A percentile compares a stretch with the other conserved stretches of the same genome.
Evolutionary conservation across 768 basidiomycete genomes (phyloP).

Genomic region (Dentipellis sp.): DNA sequence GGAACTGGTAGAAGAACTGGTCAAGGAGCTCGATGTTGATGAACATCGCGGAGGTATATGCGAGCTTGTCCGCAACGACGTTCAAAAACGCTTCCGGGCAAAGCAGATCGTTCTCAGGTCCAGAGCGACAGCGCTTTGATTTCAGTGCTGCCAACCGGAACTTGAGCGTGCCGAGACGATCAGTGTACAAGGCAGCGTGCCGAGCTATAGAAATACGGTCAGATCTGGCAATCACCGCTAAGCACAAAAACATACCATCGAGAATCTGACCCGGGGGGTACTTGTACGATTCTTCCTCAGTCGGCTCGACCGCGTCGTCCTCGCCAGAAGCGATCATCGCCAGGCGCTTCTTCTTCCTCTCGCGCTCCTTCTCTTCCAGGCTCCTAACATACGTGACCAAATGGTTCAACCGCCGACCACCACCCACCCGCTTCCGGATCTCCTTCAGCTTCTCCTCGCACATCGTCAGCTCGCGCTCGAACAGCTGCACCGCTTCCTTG

Average conservation of each 20-base stretch:
- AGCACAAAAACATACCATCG: conserved; percentile 55
- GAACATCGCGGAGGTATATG: conserved; percentile 94
- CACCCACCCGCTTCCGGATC: conserved; percentile 84
- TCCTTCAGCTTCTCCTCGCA: conserved; percentile 84
- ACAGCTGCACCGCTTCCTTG: conserved; percentile 61
- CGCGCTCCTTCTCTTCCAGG: conserved; percentile 70
- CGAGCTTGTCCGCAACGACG: conserved; percentile 94
- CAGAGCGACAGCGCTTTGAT: conserved; percentile 80
- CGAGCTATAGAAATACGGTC: conserved; percentile 47
- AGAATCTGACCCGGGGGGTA: conserved; percentile 88
- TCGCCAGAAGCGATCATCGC: conserved; percentile 25
- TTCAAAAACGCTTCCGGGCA: conserved; percentile 97
- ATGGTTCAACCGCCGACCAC: conserved; percentile 64
- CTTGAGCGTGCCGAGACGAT: conserved; percentile 75
- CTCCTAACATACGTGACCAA: conserved; percentile 75
- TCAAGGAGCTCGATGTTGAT: conserved; percentile 98
- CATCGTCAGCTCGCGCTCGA: conserved; percentile 76
- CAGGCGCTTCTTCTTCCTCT: conserved; percentile 46
- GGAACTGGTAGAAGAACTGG: conserved; percentile 99
- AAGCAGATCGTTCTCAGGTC: conserved; percentile 81
- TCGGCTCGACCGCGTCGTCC: conserved; percentile 26
- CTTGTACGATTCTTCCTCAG: conserved; percentile 58
- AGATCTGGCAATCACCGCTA: background rate
- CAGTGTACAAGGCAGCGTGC: conserved; percentile 82
- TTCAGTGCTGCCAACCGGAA: conserved; percentile 79